Percentiles rank a stretch among this genome's conserved stretches.
These are phyloP conservation scores for Ascochyta fabae DNA, from an alignment of 2,329 filamentous ascomycete species.

Conservation along the genomic window DNA sequence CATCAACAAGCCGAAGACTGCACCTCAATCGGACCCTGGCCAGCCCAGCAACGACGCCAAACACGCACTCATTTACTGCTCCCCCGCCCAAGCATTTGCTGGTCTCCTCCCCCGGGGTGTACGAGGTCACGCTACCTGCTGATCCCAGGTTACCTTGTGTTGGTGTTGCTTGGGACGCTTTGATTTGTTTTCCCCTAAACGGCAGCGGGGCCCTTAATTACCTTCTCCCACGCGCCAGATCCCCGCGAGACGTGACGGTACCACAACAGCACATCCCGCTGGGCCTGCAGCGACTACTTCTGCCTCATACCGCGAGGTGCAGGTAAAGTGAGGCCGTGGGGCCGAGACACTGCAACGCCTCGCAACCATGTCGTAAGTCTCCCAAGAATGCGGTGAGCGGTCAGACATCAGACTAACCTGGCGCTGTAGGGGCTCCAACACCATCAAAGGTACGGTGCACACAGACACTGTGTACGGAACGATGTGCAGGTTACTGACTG, in stretches of 20 bases:
- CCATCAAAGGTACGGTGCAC: constrained; percentile 52
- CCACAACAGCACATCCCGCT: constrained; percentile 37
- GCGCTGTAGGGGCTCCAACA: constrained; percentile 51
- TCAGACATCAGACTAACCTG: constrained; percentile 51
- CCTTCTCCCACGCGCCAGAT: constrained; percentile 39
- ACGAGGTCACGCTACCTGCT: constrained; percentile 2
- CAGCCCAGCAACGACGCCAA: constrained; percentile 16
- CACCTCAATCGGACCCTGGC: constrained; percentile 23
- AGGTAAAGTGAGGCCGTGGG: constrained; percentile 43
- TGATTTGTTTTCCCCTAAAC: constrained; percentile 41
- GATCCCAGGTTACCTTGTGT: constrained; percentile 2
- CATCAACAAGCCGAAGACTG: constrained; percentile 27
- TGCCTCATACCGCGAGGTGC: constrained; percentile 22
- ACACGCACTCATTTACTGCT: constrained; percentile 16
- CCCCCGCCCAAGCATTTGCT: constrained; percentile 3
- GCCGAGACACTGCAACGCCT: constrained; percentile 39
- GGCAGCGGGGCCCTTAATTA: constrained; percentile 41
- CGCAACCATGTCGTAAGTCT: constrained; percentile 50
- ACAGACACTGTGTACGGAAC: background rate
- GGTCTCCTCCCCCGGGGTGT: constrained; percentile 3
- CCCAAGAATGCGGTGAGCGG: constrained; percentile 19
- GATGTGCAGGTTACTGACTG: constrained; percentile 32
- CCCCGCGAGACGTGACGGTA: constrained; percentile 36
- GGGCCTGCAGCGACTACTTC: constrained; percentile 30
- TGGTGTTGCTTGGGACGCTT: constrained; percentile 18